phyloP scores from a whole-genome alignment of 345 rosid species.

The Pelargonium nanum region DNA sequence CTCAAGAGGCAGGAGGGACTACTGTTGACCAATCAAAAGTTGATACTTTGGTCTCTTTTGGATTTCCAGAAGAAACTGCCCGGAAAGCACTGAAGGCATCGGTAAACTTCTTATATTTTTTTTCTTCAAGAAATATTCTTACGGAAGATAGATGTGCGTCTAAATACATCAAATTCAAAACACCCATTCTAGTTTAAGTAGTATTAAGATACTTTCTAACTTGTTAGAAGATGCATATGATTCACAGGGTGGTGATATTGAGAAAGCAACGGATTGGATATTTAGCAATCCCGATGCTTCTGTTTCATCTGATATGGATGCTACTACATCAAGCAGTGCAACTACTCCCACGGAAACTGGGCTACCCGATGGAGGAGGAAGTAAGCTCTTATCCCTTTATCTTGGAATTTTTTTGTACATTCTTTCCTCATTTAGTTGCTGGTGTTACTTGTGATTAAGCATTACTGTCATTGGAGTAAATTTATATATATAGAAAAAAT shows the following conservation, averaged over 20 bases:
- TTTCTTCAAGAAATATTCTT: not conserved
- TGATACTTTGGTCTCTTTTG: constrained; percentile 79
- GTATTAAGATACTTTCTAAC: not conserved
- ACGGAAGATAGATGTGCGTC: not conserved
- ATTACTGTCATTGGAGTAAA: too few relatives aligned
- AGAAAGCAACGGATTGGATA: constrained; percentile 98
- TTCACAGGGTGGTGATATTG: constrained; percentile 80
- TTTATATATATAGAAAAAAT: too few relatives aligned
- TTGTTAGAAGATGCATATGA: not conserved
- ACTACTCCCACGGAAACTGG: constrained; percentile 28
- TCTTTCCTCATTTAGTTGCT: not conserved
- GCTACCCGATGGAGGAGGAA: constrained; percentile 85
- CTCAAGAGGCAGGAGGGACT: constrained; percentile 23
- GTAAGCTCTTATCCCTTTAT: constrained; percentile 37
- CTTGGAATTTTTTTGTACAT: too few relatives aligned
- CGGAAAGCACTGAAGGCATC: constrained; percentile 72
- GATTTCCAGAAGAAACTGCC: constrained; percentile 82
- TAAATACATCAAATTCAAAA: too few relatives aligned
- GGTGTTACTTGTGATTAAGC: not conserved
- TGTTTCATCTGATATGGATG: constrained; percentile 58
- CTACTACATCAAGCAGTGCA: constrained; percentile 39
- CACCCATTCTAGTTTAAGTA: not conserved
- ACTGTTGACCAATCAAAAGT: constrained; percentile 56
- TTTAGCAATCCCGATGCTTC: constrained; percentile 79
- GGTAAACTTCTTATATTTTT: constrained; percentile 27